A percentile compares a stretch with the other conserved stretches of the same genome.
phyloP scores from a whole-genome alignment of 352 stramenopile species.

The Phytophthora sojae region DNA sequence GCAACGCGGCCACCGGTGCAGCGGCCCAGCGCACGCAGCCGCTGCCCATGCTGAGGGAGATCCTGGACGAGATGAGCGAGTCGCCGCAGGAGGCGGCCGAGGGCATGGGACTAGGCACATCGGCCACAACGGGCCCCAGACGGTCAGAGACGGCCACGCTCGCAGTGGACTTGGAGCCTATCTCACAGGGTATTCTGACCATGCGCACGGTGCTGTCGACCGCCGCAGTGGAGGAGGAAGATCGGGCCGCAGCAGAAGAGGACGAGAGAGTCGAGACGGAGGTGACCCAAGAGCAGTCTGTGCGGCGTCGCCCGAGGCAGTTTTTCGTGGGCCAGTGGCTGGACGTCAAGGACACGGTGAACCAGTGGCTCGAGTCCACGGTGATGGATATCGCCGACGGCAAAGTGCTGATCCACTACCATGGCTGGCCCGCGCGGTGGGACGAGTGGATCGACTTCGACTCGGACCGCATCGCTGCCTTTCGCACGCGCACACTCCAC shows the following conservation, averaged over 20 bases:
- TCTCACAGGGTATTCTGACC: slow-evolving; percentile 63
- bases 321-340: slow-evolving; percentile 96
- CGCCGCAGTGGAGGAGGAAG: slow-evolving; percentile 2
- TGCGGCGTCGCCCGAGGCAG: slow-evolving; percentile 47
- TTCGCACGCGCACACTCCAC: slow-evolving; percentile 93
- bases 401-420: slow-evolving; percentile 96
- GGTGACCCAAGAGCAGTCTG: neutral
- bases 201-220: slow-evolving; percentile 66
- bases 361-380: slow-evolving; percentile 98
- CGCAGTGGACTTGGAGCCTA: slow-evolving; percentile 56
- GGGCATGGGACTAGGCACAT: slow-evolving; percentile 34
- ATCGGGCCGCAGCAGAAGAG: too few relatives aligned
- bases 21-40: slow-evolving; percentile 3
- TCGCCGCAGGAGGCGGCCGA: slow-evolving; percentile 38
- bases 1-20: neutral
- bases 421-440: slow-evolving; percentile 97
- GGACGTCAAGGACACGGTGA: slow-evolving; percentile 97
- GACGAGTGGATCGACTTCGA: slow-evolving; percentile 98
- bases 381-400: slow-evolving; percentile 90
- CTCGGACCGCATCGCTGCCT: slow-evolving; percentile 95
- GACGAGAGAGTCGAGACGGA: too few relatives aligned
- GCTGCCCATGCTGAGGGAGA: slow-evolving; percentile 48
- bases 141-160: neutral
- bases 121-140: neutral
- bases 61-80: slow-evolving; percentile 47